phyloP scores from a whole-genome alignment of 2,329 filamentous ascomycete genomes.

The Fusarium sulawesiense region DNA sequence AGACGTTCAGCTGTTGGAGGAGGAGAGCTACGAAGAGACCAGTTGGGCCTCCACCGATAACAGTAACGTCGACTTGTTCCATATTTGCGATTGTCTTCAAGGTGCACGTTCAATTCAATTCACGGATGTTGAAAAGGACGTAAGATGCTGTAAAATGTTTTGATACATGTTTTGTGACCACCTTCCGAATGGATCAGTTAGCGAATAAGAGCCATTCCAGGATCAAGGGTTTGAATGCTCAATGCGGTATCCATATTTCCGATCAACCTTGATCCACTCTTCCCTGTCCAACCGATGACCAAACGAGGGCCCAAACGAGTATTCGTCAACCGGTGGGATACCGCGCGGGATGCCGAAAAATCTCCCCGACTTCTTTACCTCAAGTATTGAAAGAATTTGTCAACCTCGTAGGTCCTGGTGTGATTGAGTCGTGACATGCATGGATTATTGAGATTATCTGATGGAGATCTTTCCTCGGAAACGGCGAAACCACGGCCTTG shows the following conservation, averaged over 20 bases:
- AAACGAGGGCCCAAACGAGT: neutral
- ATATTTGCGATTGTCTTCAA: neutral
- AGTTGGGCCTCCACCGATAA: conserved; percentile 55
- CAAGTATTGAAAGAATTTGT: fast-evolving
- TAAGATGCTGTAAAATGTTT: too few species aligned
- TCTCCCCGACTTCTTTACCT: neutral
- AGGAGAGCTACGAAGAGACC: conserved; percentile 59
- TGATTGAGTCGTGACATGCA: neutral
- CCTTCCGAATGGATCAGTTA: neutral
- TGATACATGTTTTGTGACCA: neutral
- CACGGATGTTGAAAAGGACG: too few species aligned
- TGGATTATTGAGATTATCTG: neutral
- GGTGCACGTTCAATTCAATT: too few species aligned
- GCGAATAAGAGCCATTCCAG: neutral
- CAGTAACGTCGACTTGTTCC: conserved; percentile 12
- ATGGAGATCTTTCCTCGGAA: neutral
- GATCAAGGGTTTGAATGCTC: fast-evolving
- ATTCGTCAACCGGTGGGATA: neutral
- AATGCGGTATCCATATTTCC: neutral
- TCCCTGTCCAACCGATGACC: neutral
- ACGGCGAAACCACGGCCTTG: neutral
- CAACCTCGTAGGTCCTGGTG: neutral
- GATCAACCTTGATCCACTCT: neutral
- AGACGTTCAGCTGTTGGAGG: conserved; percentile 55
- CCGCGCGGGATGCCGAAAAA: conserved; percentile 7